phyloP scores from a whole-genome alignment of 208 protist genomes.

The Leishmania turanica region DNA sequence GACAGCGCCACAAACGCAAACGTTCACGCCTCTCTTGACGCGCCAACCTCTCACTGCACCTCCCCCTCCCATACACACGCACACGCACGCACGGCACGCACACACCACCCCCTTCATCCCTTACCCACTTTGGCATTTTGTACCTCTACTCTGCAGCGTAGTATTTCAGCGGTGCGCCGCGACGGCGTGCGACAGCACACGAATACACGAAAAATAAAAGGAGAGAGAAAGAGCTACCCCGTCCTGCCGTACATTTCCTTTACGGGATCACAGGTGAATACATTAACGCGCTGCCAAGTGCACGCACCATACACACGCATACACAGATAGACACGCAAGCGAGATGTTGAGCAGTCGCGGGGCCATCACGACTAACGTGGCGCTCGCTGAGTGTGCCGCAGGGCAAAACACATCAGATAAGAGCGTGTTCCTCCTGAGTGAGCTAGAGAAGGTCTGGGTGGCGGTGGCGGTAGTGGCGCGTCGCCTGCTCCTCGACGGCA shows the following conservation, averaged over 20 bases:
- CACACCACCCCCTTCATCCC: background rate
- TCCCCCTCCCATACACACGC: background rate
- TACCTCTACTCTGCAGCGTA: background rate
- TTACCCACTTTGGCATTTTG: background rate
- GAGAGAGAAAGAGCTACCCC: background rate
- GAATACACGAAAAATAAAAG: background rate
- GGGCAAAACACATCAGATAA: conserved; percentile 55
- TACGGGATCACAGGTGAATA: background rate
- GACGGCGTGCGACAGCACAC: background rate
- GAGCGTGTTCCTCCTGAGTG: conserved; percentile 82
- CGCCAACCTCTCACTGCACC: background rate
- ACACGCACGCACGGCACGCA: no score
- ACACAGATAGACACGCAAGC: background rate
- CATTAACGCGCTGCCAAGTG: background rate
- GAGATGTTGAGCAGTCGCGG: conserved; percentile 76
- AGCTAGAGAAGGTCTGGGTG: conserved; percentile 85
- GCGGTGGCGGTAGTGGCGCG: conserved; percentile 62
- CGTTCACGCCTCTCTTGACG: background rate
- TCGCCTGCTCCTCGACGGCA: conserved; percentile 58
- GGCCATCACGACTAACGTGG: conserved; percentile 70
- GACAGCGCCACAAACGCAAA: background rate
- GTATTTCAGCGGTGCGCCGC: background rate
- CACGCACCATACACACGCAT: conserved; percentile 1
- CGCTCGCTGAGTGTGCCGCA: conserved; percentile 84
- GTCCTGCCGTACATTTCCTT: background rate